phyloP scores from a whole-genome alignment of 2,329 filamentous ascomycete genomes.

The Emmonsia crescens region DNA sequence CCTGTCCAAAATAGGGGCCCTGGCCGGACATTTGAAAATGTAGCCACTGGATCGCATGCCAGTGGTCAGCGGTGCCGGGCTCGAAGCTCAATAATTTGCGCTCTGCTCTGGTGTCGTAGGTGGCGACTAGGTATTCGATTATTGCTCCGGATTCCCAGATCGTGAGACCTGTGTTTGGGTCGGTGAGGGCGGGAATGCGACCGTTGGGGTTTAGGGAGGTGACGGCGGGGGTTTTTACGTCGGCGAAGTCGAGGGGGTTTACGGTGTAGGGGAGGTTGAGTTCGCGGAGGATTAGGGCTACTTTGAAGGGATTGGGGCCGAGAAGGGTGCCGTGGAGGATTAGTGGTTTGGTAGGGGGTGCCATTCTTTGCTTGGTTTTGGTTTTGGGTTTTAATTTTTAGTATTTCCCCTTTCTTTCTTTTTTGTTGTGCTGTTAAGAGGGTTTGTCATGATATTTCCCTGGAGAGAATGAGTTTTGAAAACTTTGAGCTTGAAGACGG shows the following conservation, averaged over 20 bases:
- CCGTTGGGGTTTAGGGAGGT: slow-evolving; percentile 21
- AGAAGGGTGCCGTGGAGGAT: slow-evolving; percentile 10
- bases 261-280: slow-evolving; percentile 9
- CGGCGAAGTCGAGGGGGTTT: not conserved
- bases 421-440: no score
- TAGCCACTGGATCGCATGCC: slow-evolving; percentile 33
- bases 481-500: no score
- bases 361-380: no score
- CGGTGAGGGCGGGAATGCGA: slow-evolving; percentile 31
- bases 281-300: slow-evolving; percentile 13
- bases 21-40: slow-evolving; percentile 32
- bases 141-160: slow-evolving; percentile 44
- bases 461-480: no score
- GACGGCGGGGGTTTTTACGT: slow-evolving; percentile 11
- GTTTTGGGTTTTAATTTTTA: no score
- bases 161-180: slow-evolving; percentile 36
- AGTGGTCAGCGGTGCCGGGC: slow-evolving; percentile 24
- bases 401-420: no score
- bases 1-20: slow-evolving; percentile 34
- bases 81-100: slow-evolving; percentile 35
- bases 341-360: slow-evolving; percentile 17
- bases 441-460: no score
- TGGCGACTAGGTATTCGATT: slow-evolving; percentile 34
- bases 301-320: slow-evolving; percentile 15
- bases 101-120: slow-evolving; percentile 31